Conservation (phyloP, 176 grass and related monocot genomes). For the Miscanthus lutarioriparius region DNA sequence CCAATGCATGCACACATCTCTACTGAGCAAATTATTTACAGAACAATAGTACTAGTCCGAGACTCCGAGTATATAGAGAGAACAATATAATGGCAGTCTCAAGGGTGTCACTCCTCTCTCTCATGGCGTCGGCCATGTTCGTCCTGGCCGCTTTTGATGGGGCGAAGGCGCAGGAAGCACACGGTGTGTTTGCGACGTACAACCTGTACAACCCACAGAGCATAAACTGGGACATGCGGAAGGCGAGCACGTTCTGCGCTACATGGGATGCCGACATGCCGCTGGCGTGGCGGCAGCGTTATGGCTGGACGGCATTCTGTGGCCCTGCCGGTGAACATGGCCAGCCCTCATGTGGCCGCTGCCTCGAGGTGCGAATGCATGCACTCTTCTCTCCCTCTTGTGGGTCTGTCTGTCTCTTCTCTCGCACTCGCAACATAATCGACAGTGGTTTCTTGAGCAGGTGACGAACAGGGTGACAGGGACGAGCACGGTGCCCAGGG, state of each 20-base stretch:
- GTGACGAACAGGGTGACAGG: slow-evolving; percentile 53
- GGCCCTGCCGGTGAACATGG: slow-evolving; percentile 57
- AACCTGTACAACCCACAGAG: slow-evolving; percentile 49
- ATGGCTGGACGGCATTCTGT: slow-evolving; percentile 74
- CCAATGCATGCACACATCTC: not conserved
- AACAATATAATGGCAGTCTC: not conserved
- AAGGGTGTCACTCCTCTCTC: not conserved
- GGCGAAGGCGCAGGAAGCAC: slow-evolving; percentile 49
- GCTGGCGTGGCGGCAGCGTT: slow-evolving; percentile 53
- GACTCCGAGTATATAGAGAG: too few species aligned
- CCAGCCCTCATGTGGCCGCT: slow-evolving; percentile 52
- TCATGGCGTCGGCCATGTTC: not conserved
- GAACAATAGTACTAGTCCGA: too few species aligned
- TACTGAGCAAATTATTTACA: not conserved
- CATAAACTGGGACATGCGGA: slow-evolving; percentile 61
- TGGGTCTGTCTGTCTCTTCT: not conserved
- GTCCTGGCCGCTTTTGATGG: not conserved
- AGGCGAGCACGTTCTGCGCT: slow-evolving; percentile 52
- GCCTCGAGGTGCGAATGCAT: slow-evolving; percentile 46
- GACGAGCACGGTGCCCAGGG: slow-evolving; percentile 35
- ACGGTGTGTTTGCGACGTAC: slow-evolving; percentile 54
- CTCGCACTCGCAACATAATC: not conserved
- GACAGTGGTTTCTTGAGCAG: not conserved
- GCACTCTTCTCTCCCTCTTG: not conserved
- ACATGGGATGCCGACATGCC: slow-evolving; percentile 69